Evolutionary conservation across 2,329 filamentous ascomycete species (phyloP).

Genomic region (Claviceps sp.): DNA sequence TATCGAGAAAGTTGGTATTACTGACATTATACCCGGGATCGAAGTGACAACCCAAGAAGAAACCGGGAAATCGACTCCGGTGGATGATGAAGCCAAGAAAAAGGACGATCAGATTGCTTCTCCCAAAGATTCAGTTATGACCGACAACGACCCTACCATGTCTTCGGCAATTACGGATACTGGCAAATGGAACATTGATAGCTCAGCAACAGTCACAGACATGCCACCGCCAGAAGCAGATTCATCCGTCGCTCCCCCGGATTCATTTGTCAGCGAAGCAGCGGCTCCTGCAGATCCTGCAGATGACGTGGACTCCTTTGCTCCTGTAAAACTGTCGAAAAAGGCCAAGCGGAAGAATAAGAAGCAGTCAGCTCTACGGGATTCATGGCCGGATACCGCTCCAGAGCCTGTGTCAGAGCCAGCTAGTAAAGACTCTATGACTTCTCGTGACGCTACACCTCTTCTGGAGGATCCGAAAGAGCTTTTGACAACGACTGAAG

Average conservation of each 20-base stretch:
- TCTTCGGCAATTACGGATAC: background rate
- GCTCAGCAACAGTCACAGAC: background rate
- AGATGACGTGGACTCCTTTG: conserved; percentile 5
- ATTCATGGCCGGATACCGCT: conserved; percentile 4
- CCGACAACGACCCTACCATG: background rate
- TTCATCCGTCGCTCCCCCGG: background rate
- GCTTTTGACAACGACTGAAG: conserved; percentile 5
- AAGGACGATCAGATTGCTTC: background rate
- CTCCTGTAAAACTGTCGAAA: conserved; percentile 18
- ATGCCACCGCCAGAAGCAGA: background rate
- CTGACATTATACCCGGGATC: background rate
- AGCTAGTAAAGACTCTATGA: background rate
- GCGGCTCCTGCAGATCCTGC: background rate
- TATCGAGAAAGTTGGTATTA: conserved; percentile 1
- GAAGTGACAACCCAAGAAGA: background rate
- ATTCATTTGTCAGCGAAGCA: background rate
- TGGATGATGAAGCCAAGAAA: background rate
- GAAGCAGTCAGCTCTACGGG: conserved; percentile 14
- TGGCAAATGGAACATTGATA: background rate
- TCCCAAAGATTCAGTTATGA: background rate
- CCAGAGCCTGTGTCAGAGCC: background rate
- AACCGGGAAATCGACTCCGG: background rate
- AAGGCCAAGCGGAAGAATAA: conserved; percentile 23
- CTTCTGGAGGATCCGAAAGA: conserved; percentile 5
- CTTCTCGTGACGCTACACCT: background rate